Conservation (phyloP, 2,329 filamentous ascomycete species). For the Hymenoscyphus repandus region DNA sequence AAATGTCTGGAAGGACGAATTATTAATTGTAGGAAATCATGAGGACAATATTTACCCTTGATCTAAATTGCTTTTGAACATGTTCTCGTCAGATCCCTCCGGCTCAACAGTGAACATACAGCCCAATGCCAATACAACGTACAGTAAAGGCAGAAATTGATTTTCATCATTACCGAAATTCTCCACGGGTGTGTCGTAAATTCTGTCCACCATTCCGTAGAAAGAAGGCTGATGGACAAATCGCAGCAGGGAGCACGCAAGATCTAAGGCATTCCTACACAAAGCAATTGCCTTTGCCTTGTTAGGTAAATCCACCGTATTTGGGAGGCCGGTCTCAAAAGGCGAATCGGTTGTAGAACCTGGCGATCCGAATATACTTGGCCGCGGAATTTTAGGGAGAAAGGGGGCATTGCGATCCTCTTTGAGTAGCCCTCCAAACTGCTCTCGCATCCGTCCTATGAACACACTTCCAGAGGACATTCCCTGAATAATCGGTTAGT, state of each 20-base stretch:
- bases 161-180: constrained; percentile 60
- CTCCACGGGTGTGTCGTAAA: constrained; percentile 67
- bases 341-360: constrained; percentile 28
- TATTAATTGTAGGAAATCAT: background rate
- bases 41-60: constrained; percentile 45
- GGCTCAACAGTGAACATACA: constrained; percentile 63
- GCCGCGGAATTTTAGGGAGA: constrained; percentile 49
- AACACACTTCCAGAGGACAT: constrained; percentile 90
- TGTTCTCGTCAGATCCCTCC: constrained; percentile 41
- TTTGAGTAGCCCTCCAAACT: constrained; percentile 73
- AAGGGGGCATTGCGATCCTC: constrained; percentile 54
- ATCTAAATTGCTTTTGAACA: constrained; percentile 48
- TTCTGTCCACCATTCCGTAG: constrained; percentile 66
- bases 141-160: constrained; percentile 64
- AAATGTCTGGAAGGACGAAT: too few species aligned
- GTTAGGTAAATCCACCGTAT: constrained; percentile 60
- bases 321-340: constrained; percentile 24
- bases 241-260: constrained; percentile 54
- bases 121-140: constrained; percentile 65
- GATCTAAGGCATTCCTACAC: constrained; percentile 51
- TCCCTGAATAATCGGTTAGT: constrained; percentile 39
- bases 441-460: constrained; percentile 77
- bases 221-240: constrained; percentile 81
- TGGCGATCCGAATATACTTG: constrained; percentile 35
- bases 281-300: constrained; percentile 49